Evolutionary conservation across 2,329 filamentous ascomycete species (phyloP).

Genomic region (Trichoderma sp.): DNA sequence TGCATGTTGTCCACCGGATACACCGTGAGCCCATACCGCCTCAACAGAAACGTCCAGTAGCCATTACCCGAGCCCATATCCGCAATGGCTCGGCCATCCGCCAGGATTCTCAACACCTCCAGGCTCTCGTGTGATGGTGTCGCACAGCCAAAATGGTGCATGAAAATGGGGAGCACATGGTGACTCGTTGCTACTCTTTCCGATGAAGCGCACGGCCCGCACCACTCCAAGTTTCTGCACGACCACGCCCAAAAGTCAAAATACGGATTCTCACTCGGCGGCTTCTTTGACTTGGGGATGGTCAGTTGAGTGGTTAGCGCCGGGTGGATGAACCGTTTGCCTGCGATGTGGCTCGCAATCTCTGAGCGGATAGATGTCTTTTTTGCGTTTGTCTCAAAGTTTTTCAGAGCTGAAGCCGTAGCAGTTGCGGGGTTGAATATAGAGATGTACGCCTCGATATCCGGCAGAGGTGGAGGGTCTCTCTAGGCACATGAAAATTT

Average conservation of each 20-base stretch:
- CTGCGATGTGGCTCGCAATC: constrained; percentile 59
- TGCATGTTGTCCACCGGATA: constrained; percentile 69
- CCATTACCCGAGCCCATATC: constrained; percentile 74
- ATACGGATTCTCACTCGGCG: constrained; percentile 63
- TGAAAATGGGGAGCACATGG: constrained; percentile 71
- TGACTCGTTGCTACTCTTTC: constrained; percentile 61
- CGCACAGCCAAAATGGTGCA: constrained; percentile 78
- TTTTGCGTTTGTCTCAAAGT: constrained; percentile 66
- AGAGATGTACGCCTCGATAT: constrained; percentile 68
- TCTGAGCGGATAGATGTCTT: constrained; percentile 62
- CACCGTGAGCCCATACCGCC: constrained; percentile 58
- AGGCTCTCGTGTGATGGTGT: constrained; percentile 70
- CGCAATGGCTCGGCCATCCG: constrained; percentile 57
- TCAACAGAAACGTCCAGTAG: constrained; percentile 75
- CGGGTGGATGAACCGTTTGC: constrained; percentile 57
- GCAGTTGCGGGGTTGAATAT: constrained; percentile 66
- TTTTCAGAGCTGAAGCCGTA: constrained; percentile 64
- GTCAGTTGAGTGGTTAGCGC: constrained; percentile 45
- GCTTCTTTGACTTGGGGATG: constrained; percentile 52
- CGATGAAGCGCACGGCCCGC: constrained; percentile 60
- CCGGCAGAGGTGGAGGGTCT: constrained; percentile 56
- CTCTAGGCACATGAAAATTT: constrained; percentile 39
- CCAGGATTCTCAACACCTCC: constrained; percentile 60
- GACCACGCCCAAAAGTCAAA: constrained; percentile 69
- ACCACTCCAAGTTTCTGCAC: constrained; percentile 67